phyloP scores from a whole-genome alignment of 2,329 filamentous ascomycete species.

The Alternaria postmessia region DNA sequence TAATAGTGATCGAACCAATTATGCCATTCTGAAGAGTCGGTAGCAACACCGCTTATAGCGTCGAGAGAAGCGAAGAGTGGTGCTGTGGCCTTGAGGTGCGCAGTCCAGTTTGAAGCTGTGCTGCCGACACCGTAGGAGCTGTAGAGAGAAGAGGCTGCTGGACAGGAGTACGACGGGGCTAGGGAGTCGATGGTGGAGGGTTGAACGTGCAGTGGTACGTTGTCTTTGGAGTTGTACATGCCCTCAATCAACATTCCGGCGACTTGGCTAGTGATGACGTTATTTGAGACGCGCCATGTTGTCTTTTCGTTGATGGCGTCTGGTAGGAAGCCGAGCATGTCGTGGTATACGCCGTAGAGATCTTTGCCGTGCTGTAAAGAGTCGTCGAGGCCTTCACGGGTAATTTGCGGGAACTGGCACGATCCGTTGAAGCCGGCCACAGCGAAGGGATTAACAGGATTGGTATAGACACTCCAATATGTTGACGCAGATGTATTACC shows the following conservation, averaged over 20 bases:
- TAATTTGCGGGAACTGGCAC: constrained; percentile 85
- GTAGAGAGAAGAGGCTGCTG: constrained; percentile 58
- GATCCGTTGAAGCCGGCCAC: constrained; percentile 73
- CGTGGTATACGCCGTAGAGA: constrained; percentile 77
- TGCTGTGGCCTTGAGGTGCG: constrained; percentile 67
- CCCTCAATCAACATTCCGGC: constrained; percentile 76
- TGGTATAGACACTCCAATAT: constrained; percentile 72
- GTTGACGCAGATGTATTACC: constrained; percentile 62
- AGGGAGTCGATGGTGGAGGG: constrained; percentile 71
- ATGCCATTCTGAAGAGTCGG: constrained; percentile 70
- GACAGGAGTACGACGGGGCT: constrained; percentile 76
- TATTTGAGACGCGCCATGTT: constrained; percentile 78
- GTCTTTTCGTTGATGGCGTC: constrained; percentile 56
- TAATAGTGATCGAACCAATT: constrained; percentile 81
- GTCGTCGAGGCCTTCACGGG: constrained; percentile 73
- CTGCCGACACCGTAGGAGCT: constrained; percentile 57
- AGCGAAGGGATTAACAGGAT: constrained; percentile 70
- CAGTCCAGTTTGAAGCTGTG: constrained; percentile 62
- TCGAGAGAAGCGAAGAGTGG: constrained; percentile 70
- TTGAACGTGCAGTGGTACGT: constrained; percentile 53
- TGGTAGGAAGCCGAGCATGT: constrained; percentile 73
- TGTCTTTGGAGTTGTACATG: constrained; percentile 57
- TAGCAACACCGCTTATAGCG: constrained; percentile 69
- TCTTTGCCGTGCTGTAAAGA: constrained; percentile 80
- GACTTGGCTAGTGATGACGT: constrained; percentile 83